These are phyloP conservation scores for Tylopilus cervinicoccineus DNA, from an alignment of 768 basidiomycete species.

Conservation along the genomic window DNA sequence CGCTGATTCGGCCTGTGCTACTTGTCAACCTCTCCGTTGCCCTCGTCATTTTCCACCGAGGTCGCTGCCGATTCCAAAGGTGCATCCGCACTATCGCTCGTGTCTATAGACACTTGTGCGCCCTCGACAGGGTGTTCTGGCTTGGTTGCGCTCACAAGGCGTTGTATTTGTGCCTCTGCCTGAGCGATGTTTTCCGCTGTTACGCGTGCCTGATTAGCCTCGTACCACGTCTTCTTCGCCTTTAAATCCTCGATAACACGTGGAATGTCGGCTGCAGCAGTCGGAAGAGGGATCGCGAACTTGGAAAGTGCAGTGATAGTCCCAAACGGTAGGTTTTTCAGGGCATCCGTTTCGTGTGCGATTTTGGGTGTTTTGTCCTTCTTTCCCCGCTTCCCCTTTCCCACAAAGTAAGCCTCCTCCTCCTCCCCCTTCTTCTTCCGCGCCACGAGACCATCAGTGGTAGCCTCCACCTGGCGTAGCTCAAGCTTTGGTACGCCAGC, in stretches of 20 bases:
- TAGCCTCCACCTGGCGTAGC: slow-evolving; percentile 74
- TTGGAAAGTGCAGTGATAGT: slow-evolving; percentile 84
- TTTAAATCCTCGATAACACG: slow-evolving; percentile 87
- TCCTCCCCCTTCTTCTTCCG: slow-evolving; percentile 94
- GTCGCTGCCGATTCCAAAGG: slow-evolving; percentile 46
- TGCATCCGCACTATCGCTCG: slow-evolving; percentile 38
- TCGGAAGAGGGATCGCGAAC: slow-evolving; percentile 88
- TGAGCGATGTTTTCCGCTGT: slow-evolving; percentile 79
- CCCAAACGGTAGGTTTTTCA: slow-evolving; percentile 70
- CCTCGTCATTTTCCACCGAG: slow-evolving; percentile 38
- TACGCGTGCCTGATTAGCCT: slow-evolving; percentile 82
- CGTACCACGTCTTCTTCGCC: slow-evolving; percentile 93
- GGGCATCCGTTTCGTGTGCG: slow-evolving; percentile 33
- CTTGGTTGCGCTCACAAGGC: slow-evolving; percentile 46
- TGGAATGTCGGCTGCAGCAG: slow-evolving; percentile 67
- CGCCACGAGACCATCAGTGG: slow-evolving; percentile 59
- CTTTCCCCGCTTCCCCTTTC: slow-evolving; percentile 63
- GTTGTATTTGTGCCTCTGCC: slow-evolving; percentile 71
- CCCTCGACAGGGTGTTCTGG: slow-evolving; percentile 31
- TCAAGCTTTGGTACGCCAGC: slow-evolving; percentile 78
- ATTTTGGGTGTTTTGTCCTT: slow-evolving; percentile 44
- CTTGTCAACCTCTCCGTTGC: slow-evolving; percentile 36
- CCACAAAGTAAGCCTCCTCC: slow-evolving; percentile 77
- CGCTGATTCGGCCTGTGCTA: slow-evolving; percentile 16
- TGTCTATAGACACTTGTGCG: slow-evolving; percentile 26